phyloP scores from a whole-genome alignment of 192 early-diverging fungal genomes.

The Helicostylum pulchrum region DNA sequence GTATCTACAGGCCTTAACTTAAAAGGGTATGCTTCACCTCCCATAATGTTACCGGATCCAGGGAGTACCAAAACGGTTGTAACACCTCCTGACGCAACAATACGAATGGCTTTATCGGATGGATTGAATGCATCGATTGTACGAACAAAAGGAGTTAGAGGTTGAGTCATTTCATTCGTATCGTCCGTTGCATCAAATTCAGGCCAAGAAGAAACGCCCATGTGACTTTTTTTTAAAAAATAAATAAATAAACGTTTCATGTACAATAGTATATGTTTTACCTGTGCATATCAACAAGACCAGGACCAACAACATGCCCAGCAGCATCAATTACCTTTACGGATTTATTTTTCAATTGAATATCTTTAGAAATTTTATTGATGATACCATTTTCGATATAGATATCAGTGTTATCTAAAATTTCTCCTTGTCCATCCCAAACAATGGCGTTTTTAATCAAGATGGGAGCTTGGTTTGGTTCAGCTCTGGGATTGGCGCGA shows the following conservation, averaged over 20 bases:
- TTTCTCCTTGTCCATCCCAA: slow-evolving; percentile 35
- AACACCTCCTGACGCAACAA: slow-evolving; percentile 69
- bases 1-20: slow-evolving; percentile 56
- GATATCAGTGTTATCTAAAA: slow-evolving; percentile 37
- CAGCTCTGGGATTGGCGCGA: slow-evolving; percentile 17
- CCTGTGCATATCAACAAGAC: slow-evolving; percentile 54
- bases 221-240: slow-evolving; percentile 43
- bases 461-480: neutral
- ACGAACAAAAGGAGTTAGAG: slow-evolving; percentile 59
- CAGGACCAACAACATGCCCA: slow-evolving; percentile 54
- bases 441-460: slow-evolving; percentile 34
- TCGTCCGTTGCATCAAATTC: slow-evolving; percentile 51
- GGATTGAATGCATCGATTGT: slow-evolving; percentile 72
- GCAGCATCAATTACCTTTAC: slow-evolving; percentile 46
- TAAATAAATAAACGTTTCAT: neutral
- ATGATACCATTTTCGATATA: slow-evolving; percentile 41
- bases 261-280: neutral
- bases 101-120: slow-evolving; percentile 51
- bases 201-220: slow-evolving; percentile 68
- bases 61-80: slow-evolving; percentile 74
- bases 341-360: slow-evolving; percentile 16
- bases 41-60: slow-evolving; percentile 72
- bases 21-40: slow-evolving; percentile 70
- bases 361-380: slow-evolving; percentile 20
- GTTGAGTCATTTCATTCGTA: slow-evolving; percentile 65